Evolutionary conservation across 805 yeast genomes (phyloP).

Genomic region (Cyberlindnera subsufficiens): DNA sequence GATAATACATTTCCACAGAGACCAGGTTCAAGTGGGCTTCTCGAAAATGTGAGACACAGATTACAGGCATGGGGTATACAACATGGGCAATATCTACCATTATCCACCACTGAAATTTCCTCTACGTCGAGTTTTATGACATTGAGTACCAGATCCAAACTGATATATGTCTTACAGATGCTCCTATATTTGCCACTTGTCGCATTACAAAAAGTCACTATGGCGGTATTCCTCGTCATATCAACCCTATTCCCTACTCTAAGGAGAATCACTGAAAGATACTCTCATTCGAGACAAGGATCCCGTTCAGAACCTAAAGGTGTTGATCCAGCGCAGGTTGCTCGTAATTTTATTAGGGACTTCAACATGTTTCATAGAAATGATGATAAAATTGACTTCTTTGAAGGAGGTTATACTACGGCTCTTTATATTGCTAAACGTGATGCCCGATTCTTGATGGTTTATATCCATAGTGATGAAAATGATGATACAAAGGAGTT

Average conservation of each 20-base stretch:
- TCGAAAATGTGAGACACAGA: conserved; percentile 14
- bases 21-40: conserved; percentile 5
- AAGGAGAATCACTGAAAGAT: conserved; percentile 29
- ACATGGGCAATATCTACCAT: conserved; percentile 22
- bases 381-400: conserved; percentile 30
- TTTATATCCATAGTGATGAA: conserved; percentile 67
- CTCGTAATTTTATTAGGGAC: conserved; percentile 42
- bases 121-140: conserved; percentile 6
- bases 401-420: conserved; percentile 74
- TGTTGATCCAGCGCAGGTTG: conserved; percentile 48
- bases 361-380: conserved; percentile 41
- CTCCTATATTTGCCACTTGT: conserved; percentile 29
- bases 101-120: conserved; percentile 18
- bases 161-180: conserved; percentile 24
- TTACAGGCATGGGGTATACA: conserved; percentile 17
- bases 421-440: conserved; percentile 67
- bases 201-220: conserved; percentile 24
- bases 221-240: conserved; percentile 21
- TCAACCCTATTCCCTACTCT: conserved; percentile 30
- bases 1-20: conserved; percentile 12
- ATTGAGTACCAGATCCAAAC: conserved; percentile 22
- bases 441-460: conserved; percentile 65
- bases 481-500: conserved; percentile 57
- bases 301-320: conserved; percentile 29
- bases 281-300: conserved; percentile 32